Conservation (phyloP, 305 asterid genomes). For the Nicotiana rustica region DNA sequence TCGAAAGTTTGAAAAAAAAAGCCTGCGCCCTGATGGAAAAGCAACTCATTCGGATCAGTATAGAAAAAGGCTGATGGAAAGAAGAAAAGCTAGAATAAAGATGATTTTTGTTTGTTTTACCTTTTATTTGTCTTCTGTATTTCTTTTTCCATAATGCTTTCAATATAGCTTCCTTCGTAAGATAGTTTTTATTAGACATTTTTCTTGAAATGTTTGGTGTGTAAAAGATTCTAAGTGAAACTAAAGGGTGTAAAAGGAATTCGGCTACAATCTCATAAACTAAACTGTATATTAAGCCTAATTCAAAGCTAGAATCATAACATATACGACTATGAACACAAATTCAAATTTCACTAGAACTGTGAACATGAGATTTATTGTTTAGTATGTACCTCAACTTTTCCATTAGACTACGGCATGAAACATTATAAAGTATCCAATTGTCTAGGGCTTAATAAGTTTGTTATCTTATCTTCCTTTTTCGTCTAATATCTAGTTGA, state of each 20-base stretch:
- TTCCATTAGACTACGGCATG: background rate
- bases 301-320: no score
- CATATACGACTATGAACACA: no score
- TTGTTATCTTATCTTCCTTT: background rate
- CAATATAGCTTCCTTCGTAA: background rate
- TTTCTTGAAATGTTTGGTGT: no score
- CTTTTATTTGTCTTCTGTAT: background rate
- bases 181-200: no score
- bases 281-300: no score
- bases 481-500: background rate
- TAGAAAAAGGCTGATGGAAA: background rate
- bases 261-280: no score
- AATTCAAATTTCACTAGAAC: background rate
- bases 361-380: background rate
- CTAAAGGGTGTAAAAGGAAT: no score
- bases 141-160: background rate
- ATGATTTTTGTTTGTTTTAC: background rate
- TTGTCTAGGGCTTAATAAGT: background rate
- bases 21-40: background rate
- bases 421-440: background rate
- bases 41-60: conserved; percentile 19
- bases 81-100: background rate
- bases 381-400: background rate
- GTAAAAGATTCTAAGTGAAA: no score
- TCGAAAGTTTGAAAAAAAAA: background rate